A percentile compares a stretch with the other conserved stretches of the same genome.
These are phyloP conservation scores for Cutaneotrichosporon sp. DNA, from an alignment of 1,284 basidiomycete species.

Conservation along the genomic window DNA sequence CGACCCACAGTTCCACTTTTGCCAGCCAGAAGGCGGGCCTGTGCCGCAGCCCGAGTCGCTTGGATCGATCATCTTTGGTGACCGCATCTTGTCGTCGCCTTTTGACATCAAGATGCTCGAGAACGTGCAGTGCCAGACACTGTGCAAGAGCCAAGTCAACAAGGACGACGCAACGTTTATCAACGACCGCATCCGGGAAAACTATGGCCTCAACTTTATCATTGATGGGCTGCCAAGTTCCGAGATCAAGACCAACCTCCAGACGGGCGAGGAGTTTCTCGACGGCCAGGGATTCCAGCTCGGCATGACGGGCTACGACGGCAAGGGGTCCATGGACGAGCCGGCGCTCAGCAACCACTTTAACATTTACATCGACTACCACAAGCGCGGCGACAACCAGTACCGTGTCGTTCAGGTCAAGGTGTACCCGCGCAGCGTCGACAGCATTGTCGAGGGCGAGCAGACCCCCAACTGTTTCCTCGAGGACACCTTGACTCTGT, in stretches of 20 bases:
- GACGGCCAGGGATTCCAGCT: slow-evolving; percentile 61
- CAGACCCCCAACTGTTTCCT: slow-evolving; percentile 33
- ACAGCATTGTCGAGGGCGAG: slow-evolving; percentile 29
- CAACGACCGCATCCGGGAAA: slow-evolving; percentile 80
- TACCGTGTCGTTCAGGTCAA: slow-evolving; percentile 85
- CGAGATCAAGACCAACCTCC: slow-evolving; percentile 76
- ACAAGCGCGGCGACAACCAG: slow-evolving; percentile 61
- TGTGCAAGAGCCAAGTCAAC: slow-evolving; percentile 65
- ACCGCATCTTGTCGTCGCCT: slow-evolving; percentile 86
- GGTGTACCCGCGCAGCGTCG: slow-evolving; percentile 69
- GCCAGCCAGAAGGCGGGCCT: slow-evolving; percentile 69
- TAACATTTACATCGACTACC: slow-evolving; percentile 60
- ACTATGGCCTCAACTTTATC: slow-evolving; percentile 92
- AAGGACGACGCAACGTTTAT: slow-evolving; percentile 80
- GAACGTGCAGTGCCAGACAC: slow-evolving; percentile 61
- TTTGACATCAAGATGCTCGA: slow-evolving; percentile 56
- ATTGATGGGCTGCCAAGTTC: slow-evolving; percentile 90
- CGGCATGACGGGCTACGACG: slow-evolving; percentile 13
- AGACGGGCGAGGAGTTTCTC: slow-evolving; percentile 76
- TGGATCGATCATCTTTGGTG: slow-evolving; percentile 91
- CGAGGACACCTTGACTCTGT: slow-evolving; percentile 56
- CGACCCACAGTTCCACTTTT: slow-evolving; percentile 68
- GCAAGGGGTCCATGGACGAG: slow-evolving; percentile 28
- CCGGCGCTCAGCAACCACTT: slow-evolving; percentile 90
- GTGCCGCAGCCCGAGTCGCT: slow-evolving; percentile 78